Base-by-base conservation (phyloP, 2,329 filamentous ascomycete genomes). In the Waltergamsia citrina region DNA sequence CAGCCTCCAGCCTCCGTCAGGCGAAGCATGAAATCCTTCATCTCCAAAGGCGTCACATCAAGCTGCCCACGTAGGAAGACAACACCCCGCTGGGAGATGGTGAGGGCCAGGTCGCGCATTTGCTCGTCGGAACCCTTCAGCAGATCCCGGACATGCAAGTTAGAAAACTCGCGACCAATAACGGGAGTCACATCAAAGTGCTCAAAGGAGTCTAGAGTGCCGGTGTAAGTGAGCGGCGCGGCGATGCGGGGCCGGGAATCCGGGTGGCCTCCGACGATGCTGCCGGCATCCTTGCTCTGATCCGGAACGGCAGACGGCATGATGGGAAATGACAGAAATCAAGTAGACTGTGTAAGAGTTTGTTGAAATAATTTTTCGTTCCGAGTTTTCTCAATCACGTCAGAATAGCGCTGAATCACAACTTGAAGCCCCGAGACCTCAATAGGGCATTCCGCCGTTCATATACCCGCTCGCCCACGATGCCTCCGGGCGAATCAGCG, bases 71-170 rank as follows among this genome's bases (percentile, higher is more conserved):
- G 54, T 18, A 59, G 43, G 37, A 59, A 59, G 15, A 59, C 54
- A 17, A 59, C 56, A 17, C 56, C 56, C 6, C 56, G 49, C 38
- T 60, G 54, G 11, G 56, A 59, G 31, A 59, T 63, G 3, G 66
- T 71, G 35, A 69, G 63, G 15, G 69, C 71, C 14, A 77, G 54
- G 41, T 81, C 75, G 14, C 62, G 63, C 22, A 76, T 57, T 32
- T 69, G 54, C 14, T 62, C 56, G 26, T 75, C 68, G 28, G 59
- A 53, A 34, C 46, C 51, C 35, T 46, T 43, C 25, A 60, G 42
- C 20, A 60, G 35, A 45, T 56, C 46, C 12, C 40, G 45, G 23
- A 61, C 47, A 35, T 60, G 53, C 10, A 61, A 50, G 8, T 47
- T 50, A 8, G 47, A 46, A 43, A 63, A 72, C 43, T 71, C 67